A percentile compares a stretch with the other conserved stretches of the same genome.
phyloP scores from a whole-genome alignment of 129 eudicot species.

The Tagetes patula region DNA sequence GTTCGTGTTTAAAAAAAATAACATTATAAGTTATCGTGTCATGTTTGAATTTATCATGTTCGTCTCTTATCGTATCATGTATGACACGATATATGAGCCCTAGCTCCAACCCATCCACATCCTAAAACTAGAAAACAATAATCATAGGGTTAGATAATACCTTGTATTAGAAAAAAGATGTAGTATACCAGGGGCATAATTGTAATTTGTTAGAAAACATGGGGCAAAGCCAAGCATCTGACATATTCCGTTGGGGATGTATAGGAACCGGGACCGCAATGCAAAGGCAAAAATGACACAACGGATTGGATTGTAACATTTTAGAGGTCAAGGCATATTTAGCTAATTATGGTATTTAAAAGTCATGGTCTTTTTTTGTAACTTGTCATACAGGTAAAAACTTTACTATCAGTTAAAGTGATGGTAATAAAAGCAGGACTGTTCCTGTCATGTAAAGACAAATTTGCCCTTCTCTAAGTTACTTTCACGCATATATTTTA shows the following conservation, averaged over 20 bases:
- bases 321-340: constrained; percentile 34
- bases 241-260: constrained; percentile 28
- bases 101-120: too few species aligned
- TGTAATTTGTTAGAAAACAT: not conserved
- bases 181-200: not conserved
- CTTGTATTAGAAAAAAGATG: too few species aligned
- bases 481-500: not conserved
- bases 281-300: constrained; percentile 25
- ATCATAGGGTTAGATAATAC: too few species aligned
- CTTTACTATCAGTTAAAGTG: constrained; percentile 22
- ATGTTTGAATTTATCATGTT: too few species aligned
- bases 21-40: too few species aligned
- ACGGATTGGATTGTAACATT: constrained; percentile 37
- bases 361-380: constrained; percentile 33
- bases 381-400: constrained; percentile 26
- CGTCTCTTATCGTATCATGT: too few species aligned
- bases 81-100: too few species aligned
- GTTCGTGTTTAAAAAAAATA: too few species aligned
- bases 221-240: constrained; percentile 24
- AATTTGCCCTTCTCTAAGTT: constrained; percentile 1
- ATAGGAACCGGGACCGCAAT: constrained; percentile 21
- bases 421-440: constrained; percentile 16
- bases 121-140: too few species aligned
- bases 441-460: constrained; percentile 25
- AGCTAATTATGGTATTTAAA: constrained; percentile 26